Evolutionary conservation across 1,139 yeast genomes (phyloP), one percentile per base, ranked within the genome.

Genomic region (Saccharomyces hybrid): DNA sequence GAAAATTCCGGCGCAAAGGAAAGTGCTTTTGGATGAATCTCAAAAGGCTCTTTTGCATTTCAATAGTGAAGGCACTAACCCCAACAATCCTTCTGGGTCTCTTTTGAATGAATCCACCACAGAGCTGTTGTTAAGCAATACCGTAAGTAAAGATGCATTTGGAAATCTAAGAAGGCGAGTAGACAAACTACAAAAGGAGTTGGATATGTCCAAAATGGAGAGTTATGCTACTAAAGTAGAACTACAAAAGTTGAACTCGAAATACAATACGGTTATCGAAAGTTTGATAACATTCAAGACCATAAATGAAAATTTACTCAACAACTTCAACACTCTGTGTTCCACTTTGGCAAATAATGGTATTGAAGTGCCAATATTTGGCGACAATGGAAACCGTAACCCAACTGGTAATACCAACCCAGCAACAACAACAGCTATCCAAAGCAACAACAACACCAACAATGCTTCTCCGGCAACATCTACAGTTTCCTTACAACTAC

Each of bases 181-280:
- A 1, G 64, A 60, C 13, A 62, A 57, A 20, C 60, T 82, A 57
- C 78, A 75, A 56, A 80, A 77, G 32, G 78, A 77, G 50, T 63
- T 82, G 28, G 74, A 73, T n/a, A 56, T 63, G 5, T 61, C 81
- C 32, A 73, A 66, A 51, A 69, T 68, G 38, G 84, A 81, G 67
- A 72, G 57, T 57, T 64, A 47, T 60, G 82, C 56, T 62, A 64
- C 58, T 71, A 74, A 66, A 53, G 53, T 62, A 38, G 85, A 82
- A 51, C 58, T 81, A 42, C 75, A 73, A 52, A 63, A 76, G 5
- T 62, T 82, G 59, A 77, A 79, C 56, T 73, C 78, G 31, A 83
- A 84, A 65, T 85, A 84, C 64, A 83, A 84, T 56, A 79, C 87
- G 2, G 75, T 86, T 31, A 74, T 85, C 48, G 87, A 84, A 53